Evolutionary conservation across 257 asterid species (phyloP).

Genomic region (Leonotis leonurus): DNA sequence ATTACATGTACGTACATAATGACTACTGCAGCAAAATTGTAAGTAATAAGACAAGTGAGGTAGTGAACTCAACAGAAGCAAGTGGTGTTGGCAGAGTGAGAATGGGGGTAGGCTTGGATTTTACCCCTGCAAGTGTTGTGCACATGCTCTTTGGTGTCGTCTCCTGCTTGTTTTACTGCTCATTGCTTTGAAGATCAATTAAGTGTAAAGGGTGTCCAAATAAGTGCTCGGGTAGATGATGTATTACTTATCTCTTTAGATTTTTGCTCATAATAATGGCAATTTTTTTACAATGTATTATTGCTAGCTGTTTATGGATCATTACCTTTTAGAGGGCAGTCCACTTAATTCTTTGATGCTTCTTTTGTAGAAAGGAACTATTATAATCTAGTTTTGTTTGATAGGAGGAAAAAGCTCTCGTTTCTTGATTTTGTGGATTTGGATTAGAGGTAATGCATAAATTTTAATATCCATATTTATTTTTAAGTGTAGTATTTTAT

Average conservation of each 20-base stretch:
- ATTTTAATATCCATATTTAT: too few relatives aligned
- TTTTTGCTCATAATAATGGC: constrained; percentile 9
- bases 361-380: constrained; percentile 21
- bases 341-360: constrained; percentile 26
- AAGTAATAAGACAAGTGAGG: constrained; percentile 55
- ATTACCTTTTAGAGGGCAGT: constrained; percentile 17
- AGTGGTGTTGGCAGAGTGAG: constrained; percentile 47
- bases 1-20: neutral
- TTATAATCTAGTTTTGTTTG: neutral
- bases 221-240: constrained; percentile 11
- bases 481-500: too few relatives aligned
- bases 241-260: neutral
- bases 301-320: constrained; percentile 6
- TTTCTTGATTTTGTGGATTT: constrained; percentile 6
- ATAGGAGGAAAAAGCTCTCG: neutral
- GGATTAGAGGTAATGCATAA: too few relatives aligned
- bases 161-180: constrained; percentile 39
- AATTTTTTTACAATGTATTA: neutral
- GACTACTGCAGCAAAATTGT: constrained; percentile 53
- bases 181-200: constrained; percentile 32
- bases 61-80: constrained; percentile 55
- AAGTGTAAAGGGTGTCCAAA: constrained; percentile 31
- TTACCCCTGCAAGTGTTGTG: constrained; percentile 22
- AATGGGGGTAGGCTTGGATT: constrained; percentile 22
- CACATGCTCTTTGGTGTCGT: constrained; percentile 22